Base-by-base conservation (phyloP, 2,329 filamentous ascomycete species). In the Ascochyta lentis region DNA sequence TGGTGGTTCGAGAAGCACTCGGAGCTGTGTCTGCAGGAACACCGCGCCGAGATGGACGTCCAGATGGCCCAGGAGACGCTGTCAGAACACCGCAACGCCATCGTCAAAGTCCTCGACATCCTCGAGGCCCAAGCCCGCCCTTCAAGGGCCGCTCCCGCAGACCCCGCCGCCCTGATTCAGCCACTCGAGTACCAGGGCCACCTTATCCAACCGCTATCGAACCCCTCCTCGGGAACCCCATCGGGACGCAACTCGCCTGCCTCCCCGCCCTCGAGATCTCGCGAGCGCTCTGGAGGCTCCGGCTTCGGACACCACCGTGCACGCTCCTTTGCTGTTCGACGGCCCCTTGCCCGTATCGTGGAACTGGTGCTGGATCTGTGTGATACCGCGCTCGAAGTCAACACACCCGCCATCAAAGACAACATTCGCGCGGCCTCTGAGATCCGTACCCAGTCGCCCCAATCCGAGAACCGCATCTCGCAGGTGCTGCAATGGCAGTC, bases 1-100 rank as follows among this genome's bases (percentile, higher is more conserved):
- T 99, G 95, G 95, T 99, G 95, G 96, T 99, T 99, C 67, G 95
- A 99, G 77, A 99, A 98, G 76, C 95, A 99, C 74, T 96, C 94
- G 2, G 96, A 99, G 68, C 80, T 98, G 19, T 99, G 95, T 71
- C 81, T 97, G 51, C 93, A 98, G 73, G 95, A 99, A 73, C 95
- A 99, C 72, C 89, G 90, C 47, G 94, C 95, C 0, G 95, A 99
- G 74, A 96, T 97, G 91, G 94, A 98, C 67, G 92, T 99, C 4
- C 94, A 99, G 73, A 89, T 98, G 82, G 87, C 93, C 6, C 95
- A 99, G 70, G 95, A 99, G 71, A 92, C 86, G 59, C 80, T 99
- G 44, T 90, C 89, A 6, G 95, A 99, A 70, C 95, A 99, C 76
- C 89, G 95, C 6, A 93, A 96, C 75, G 85, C 90, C 35, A 96